Base-by-base conservation (phyloP, 768 basidiomycete genomes). In the Lepiota venenata region DNA sequence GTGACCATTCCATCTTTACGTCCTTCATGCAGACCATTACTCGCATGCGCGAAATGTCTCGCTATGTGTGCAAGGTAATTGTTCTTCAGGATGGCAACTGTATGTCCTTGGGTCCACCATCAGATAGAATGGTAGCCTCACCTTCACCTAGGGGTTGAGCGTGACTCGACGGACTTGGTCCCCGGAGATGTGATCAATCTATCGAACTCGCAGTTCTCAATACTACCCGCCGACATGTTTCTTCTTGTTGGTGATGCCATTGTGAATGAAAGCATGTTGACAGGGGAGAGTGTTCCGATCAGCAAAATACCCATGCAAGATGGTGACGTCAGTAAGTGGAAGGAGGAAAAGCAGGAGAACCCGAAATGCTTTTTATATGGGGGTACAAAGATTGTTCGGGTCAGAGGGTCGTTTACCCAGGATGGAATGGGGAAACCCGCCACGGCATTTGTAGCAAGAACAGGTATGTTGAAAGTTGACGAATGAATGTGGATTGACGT, bases 181-280 rank as follows among this genome's bases (percentile, higher is more conserved):
- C 89, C 94, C 0, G 97, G 97, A 32, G 97, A 99, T 65, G 77
- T 98, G 55, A 75, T 98, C 58, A 91, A 97, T 68, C 74, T 98
- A n/a, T 85, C 91, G 9, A 82, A 84, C 29, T 80, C 90, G 1
- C 79, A 82, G 21, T 77, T 95, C 7, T 72, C 80, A 8, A 69
- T 85, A 29, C 77, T 99, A 59, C 97, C 97, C 2, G 90, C 92
- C 12, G 97, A 99, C 67, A 77, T 96, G 58, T 82, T 98, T 59
- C 78, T 99, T 7, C 83, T 99, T 25, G 91, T 93, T 1, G 97
- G 97, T 1, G 97, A 99, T 67, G 93, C 94, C 1, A 96, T 99
- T 55, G 88, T 98, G 47, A 98, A 98, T 67, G 97, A 99, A 72
- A 96, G 93, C 58, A 98, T 99, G 97, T 82, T 99, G 20, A 98